Conservation (phyloP, 2,329 filamentous ascomycete genomes). For the Whalleya microplaca region DNA sequence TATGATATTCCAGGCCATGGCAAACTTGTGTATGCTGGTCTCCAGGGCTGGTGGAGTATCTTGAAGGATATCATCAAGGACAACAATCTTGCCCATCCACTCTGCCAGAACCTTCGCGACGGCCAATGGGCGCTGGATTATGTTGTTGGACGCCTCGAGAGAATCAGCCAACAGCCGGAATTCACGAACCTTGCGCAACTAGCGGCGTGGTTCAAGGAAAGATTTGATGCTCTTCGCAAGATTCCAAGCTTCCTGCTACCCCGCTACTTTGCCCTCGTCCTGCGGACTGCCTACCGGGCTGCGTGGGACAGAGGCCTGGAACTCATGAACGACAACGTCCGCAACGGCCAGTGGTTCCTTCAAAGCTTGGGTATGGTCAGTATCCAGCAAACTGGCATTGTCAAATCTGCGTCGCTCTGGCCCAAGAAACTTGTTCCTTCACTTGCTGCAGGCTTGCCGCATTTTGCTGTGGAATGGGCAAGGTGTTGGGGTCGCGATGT, state of each 20-base stretch:
- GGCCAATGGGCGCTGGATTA: constrained; percentile 94
- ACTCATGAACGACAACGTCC: constrained; percentile 77
- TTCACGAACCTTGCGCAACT: constrained; percentile 67
- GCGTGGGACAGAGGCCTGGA: constrained; percentile 78
- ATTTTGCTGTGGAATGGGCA: constrained; percentile 93
- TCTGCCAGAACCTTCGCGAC: constrained; percentile 90
- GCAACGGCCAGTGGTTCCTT: constrained; percentile 83
- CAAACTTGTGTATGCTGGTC: constrained; percentile 86
- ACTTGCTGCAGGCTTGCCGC: constrained; percentile 88
- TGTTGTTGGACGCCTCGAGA: constrained; percentile 76
- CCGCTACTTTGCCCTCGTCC: constrained; percentile 87
- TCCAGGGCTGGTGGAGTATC: constrained; percentile 99
- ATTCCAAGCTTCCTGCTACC: constrained; percentile 90
- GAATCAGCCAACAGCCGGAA: constrained; percentile 65
- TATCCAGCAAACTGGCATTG: constrained; percentile 84
- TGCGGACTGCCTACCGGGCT: constrained; percentile 86
- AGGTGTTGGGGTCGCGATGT: constrained; percentile 97
- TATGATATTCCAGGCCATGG: constrained; percentile 87
- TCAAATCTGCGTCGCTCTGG: constrained; percentile 89
- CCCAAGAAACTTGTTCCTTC: constrained; percentile 83
- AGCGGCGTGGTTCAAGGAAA: constrained; percentile 77
- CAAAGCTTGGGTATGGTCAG: constrained; percentile 90
- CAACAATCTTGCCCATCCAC: constrained; percentile 89
- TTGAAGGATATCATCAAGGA: constrained; percentile 81
- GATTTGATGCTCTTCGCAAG: constrained; percentile 82